A percentile compares a stretch with the other conserved stretches of the same genome.
phyloP scores from a whole-genome alignment of 2,329 filamentous ascomycete genomes.

The Fusarium sp. region DNA sequence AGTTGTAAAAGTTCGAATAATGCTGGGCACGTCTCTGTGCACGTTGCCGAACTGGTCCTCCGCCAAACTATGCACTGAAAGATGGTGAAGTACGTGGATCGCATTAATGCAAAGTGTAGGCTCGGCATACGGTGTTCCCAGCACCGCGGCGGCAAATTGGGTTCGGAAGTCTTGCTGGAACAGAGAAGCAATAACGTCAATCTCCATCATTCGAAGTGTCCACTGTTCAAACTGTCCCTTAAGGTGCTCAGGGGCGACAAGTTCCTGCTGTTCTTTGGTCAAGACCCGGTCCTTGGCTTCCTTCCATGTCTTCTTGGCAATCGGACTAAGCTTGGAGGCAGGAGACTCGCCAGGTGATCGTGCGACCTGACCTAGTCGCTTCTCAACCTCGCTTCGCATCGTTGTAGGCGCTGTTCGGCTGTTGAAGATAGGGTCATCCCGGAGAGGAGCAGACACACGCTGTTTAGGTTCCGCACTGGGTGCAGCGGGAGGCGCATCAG shows the following conservation, averaged over 20 bases:
- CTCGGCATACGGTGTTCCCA: conserved; percentile 79
- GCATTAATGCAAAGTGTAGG: conserved; percentile 76
- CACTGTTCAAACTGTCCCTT: conserved; percentile 61
- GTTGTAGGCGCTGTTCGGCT: conserved; percentile 52
- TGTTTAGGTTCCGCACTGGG: conserved; percentile 48
- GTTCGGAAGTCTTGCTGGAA: conserved; percentile 78
- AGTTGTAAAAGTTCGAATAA: conserved; percentile 77
- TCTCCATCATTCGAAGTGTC: conserved; percentile 57
- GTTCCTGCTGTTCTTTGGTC: conserved; percentile 65
- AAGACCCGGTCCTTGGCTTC: conserved; percentile 61
- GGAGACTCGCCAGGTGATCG: conserved; percentile 62
- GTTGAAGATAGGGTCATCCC: conserved; percentile 59
- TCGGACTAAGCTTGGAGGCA: conserved; percentile 60
- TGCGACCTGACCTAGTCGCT: conserved; percentile 57
- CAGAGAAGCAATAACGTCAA: conserved; percentile 69
- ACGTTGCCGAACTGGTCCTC: conserved; percentile 90
- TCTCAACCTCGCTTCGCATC: conserved; percentile 59
- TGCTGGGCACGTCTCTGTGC: conserved; percentile 79
- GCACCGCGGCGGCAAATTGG: conserved; percentile 72
- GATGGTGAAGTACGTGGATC: conserved; percentile 72
- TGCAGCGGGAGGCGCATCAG: conserved; percentile 48
- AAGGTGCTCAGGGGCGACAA: conserved; percentile 62
- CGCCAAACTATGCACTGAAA: conserved; percentile 77
- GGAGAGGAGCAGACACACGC: conserved; percentile 55
- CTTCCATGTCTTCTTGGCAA: conserved; percentile 62